These are phyloP conservation scores for Claviceps capensis DNA, from an alignment of 2,329 filamentous ascomycete species.

Conservation along the genomic window DNA sequence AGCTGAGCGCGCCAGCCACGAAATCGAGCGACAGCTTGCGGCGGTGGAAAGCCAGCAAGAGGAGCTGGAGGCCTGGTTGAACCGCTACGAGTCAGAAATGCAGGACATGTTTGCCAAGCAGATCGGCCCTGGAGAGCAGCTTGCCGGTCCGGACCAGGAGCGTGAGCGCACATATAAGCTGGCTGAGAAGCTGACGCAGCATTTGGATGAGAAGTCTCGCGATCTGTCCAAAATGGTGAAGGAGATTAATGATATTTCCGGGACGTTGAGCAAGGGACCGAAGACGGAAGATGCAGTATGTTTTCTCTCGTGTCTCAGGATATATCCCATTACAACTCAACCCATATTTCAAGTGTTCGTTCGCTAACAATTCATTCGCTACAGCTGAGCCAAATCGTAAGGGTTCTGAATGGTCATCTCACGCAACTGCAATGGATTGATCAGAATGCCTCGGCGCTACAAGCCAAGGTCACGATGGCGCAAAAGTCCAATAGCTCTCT, in stretches of 20 bases:
- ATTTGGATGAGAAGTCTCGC: conserved; percentile 85
- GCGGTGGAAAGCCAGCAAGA: conserved; percentile 87
- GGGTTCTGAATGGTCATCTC: conserved; percentile 86
- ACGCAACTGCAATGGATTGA: conserved; percentile 90
- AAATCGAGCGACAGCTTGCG: conserved; percentile 84
- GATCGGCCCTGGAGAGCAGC: conserved; percentile 58
- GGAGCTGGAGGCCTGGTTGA: conserved; percentile 76
- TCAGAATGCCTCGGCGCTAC: conserved; percentile 64
- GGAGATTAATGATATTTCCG: conserved; percentile 90
- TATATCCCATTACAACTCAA: not conserved
- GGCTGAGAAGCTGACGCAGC: conserved; percentile 82
- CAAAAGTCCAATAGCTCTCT: conserved; percentile 63
- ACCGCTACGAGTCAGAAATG: conserved; percentile 83
- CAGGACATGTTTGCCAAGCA: conserved; percentile 76
- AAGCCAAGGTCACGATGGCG: conserved; percentile 68
- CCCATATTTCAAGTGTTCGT: conserved; percentile 5
- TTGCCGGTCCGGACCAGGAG: conserved; percentile 86
- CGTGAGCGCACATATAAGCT: conserved; percentile 92
- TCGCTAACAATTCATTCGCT: conserved; percentile 7
- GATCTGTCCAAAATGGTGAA: conserved; percentile 94
- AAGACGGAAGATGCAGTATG: conserved; percentile 79
- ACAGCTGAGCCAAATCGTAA: conserved; percentile 86
- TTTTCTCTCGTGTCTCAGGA: conserved; percentile 12
- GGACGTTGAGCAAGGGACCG: conserved; percentile 74
- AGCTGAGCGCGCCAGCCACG: conserved; percentile 80